Evolutionary conservation across 495 filamentous ascomycete genomes (phyloP), one percentile per base, ranked within the genome.

Genomic region (Aspergillus conjunctus): DNA sequence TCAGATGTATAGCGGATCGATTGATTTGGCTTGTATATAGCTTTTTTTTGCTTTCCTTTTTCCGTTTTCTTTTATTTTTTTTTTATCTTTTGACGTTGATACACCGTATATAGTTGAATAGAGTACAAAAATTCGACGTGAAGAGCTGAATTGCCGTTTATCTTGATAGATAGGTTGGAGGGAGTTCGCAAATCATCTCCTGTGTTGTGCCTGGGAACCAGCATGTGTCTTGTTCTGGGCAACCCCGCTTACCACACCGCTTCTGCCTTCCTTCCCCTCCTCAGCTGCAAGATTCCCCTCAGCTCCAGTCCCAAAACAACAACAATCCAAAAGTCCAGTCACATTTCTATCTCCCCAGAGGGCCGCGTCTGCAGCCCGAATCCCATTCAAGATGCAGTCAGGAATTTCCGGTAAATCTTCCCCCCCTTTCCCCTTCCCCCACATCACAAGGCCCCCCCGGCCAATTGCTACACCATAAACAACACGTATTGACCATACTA

Each of bases 351-450:
- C 17, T 17, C 51, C 48, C 18, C 31, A 18, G 32, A 10, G 48
- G 15, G 56, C 30, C 22, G 45, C 43, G 31, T 3, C 43, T 56
- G 41, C 49, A 54, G 45, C 17, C 51, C 41, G 44, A 63, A 15
- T 37, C 45, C 45, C 51, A 59, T 62, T 34, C 71, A 76, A 70
- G 61, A 95, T 95, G 91, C 91, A 95, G 82, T 95, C 91, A 15
- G 91, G 91, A 75, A 95, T 95, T 66, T 85, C 88, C 74, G 89
- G 90, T 91, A 78, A 60, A 70, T 51, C 57, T 61, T 59, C 20
- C 30, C 53, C 10, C 48, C 32, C 10, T n/a, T 17, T 58, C 14
- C 48, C n/a, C 31, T 45, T 10, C 12, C 12, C 37, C 21, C 53
- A 46, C 54, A 43, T 21, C 34, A 22, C 51, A n/a, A n/a, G n/a